Base-by-base conservation (phyloP, 306 rosid genomes). In the Neltuma alba region DNA sequence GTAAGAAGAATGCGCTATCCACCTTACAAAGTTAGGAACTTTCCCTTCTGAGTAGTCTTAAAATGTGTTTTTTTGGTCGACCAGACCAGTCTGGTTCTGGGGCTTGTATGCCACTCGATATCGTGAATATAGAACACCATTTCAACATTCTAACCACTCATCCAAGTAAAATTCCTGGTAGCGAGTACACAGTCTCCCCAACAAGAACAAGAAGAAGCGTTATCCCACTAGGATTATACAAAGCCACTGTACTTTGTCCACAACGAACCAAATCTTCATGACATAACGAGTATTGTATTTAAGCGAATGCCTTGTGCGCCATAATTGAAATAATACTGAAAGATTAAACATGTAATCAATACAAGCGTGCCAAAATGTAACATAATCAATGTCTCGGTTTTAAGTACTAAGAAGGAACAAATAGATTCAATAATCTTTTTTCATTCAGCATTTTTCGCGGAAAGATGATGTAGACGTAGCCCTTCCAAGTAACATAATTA, bases 331-430 rank as follows among this genome's bases (percentile, higher is more conserved):
- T 69, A 42, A 25, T 16, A 23, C 50, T 41, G 2, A 42, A 41
- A 30, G 36, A 67, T 42, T 8, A 41, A 45, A 30, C 75, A 50
- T 50, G 27, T 18, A 30, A 72, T 2, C 15, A 50, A 50, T n/a
- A n/a, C 30, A 45, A 18, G 75, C 21, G 31, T 9, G 12, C 63
- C 63, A 72, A 33, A 71, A 47, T 8, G 33, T 54, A 23, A 37
- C 66, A 34, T 21, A 11, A 52, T 31, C 40, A 50, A 1, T 5
- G 9, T 33, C 30, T 33, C 33, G 1, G 40, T 31, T 16, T 33
- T 44, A 70, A 45, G 28, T 44, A 42, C 60, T 27, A 55, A 73
- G 40, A 73, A 15, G 74, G 68, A 81, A 75, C 75, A 69, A 34
- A 54, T 70, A 58, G 34, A 63, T 42, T 34, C 30, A 31, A 54